Evolutionary conservation across 495 filamentous ascomycete genomes (phyloP), one percentile per base, ranked within the genome.

Genomic region (Hyaloscypha variabilis): DNA sequence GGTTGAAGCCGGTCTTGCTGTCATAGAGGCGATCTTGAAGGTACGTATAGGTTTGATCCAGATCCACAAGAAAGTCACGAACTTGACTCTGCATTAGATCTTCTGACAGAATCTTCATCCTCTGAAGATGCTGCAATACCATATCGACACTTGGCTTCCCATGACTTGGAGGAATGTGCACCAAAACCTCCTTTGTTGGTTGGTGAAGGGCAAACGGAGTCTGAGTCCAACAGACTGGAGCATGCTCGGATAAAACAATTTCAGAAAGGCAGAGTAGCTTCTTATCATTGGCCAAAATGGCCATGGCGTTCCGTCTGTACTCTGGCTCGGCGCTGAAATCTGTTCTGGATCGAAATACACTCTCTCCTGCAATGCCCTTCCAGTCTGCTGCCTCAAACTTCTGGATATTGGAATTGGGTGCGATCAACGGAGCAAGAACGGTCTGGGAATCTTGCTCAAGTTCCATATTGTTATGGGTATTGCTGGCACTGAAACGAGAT

Each of bases 141-240:
- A 58, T 66, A 17, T n/a, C 36, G 11, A 69, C 25, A 2, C 30
- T 8, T 6, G 73, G 73, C 8, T 31, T 19, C 14, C 72, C 72
- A 1, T 62, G 39, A 3, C 39, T 17, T 49, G 14, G 50, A 11
- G 2, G 55, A 30, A 49, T 71, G 31, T 8, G 29, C 36, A 8
- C 56, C 14, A n/a, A 63, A 67, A 74, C 67, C 39, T 63, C 49
- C 36, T 21, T 17, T n/a, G 60, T 60, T 24, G 72, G 74, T 13
- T 55, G 31, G 29, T 70, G 11, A 31, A 62, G 14, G 19, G 66
- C 17, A 26, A 73, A 69, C 0, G 70, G 62, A 5, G 55, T 59
- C 52, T 73, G 66, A 60, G 66, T 74, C 74, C 74, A 76, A 52
- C 65, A 60, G 17, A 73, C 26, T 11, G 67, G 58, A 1, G 50